A percentile compares a stretch with the other conserved stretches of the same genome.
Evolutionary conservation across 768 basidiomycete species (phyloP).

Genomic region (Roridomyces roridus): DNA sequence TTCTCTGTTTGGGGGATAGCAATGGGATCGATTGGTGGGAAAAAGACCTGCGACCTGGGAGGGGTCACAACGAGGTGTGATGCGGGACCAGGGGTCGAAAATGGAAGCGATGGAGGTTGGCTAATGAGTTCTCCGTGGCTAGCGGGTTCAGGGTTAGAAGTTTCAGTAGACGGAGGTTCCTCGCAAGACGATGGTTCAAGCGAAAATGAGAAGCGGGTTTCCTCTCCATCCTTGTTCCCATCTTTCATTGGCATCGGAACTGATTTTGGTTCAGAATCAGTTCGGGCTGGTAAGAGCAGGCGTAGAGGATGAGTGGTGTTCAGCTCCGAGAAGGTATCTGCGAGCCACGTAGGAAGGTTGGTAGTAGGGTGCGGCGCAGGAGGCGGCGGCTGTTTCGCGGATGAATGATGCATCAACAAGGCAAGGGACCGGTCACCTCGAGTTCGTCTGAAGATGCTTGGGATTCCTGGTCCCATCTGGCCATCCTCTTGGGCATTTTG

Average conservation of each 20-base stretch:
- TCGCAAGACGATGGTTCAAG: too few species aligned
- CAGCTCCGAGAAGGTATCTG: slow-evolving; percentile 43
- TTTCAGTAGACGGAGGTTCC: too few species aligned
- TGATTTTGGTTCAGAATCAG: slow-evolving; percentile 11
- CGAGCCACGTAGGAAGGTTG: slow-evolving; percentile 54
- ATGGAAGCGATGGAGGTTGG: slow-evolving; percentile 22
- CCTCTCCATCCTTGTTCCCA: not conserved
- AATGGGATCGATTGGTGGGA: not conserved
- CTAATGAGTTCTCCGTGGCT: not conserved
- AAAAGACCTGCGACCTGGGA: not conserved
- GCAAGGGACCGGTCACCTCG: not conserved
- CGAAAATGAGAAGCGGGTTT: slow-evolving; percentile 11
- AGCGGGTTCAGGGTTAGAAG: slow-evolving; percentile 7
- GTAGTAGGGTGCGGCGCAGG: slow-evolving; percentile 16
- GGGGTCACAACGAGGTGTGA: not conserved
- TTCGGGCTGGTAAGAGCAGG: slow-evolving; percentile 31
- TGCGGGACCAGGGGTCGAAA: slow-evolving; percentile 35
- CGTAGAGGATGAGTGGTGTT: slow-evolving; percentile 40
- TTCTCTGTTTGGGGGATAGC: not conserved
- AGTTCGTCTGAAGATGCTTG: slow-evolving; percentile 16
- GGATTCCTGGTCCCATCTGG: slow-evolving; percentile 14
- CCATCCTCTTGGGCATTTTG: slow-evolving; percentile 40
- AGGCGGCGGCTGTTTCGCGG: not conserved
- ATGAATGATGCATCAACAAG: not conserved
- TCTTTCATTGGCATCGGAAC: not conserved